Base-by-base conservation (phyloP, 768 basidiomycete species). In the Megacollybia marginata region DNA sequence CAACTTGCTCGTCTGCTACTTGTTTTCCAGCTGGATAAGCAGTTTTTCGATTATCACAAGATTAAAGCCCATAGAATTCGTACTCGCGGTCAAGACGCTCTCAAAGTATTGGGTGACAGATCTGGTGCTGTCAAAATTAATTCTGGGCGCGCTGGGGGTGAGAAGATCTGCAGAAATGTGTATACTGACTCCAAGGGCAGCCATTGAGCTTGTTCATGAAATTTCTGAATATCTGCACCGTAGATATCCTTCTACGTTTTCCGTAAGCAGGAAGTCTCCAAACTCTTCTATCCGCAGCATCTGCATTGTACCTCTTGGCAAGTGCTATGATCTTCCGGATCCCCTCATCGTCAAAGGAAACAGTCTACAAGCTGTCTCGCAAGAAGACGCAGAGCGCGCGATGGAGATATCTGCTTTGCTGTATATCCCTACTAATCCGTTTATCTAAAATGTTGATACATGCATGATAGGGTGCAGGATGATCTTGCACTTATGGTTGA, bases 151-250 rank as follows among this genome's bases (percentile, higher is more conserved):
- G 12, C 23, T 61, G 5, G 56, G 55, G 13, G 69, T 67, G 42
- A 59, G 59, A 58, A 44, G 36, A 12, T 33, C 43, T 16, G 23
- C 23, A 28, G n/a, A 15, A 36, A 42, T 16, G 28, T 33, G 12
- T 40, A 46, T 15, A 31, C 54, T 69, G 20, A 71, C 73, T 7
- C 54, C 59, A 71, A 69, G 19, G 69, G 65, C 10, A 85, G 85
- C 82, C 7, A 67, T 78, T 42, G 85, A 87, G 61, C 69, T 85
- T 20, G 75, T 83, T 15, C 79, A 86, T 52, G 84, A 87, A 58
- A 63, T 87, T 35, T 72, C 80, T 2, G 83, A 85, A 56, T 87
- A 82, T 57, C 72, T 88, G 47, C 72, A 74, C 18, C 69, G 72
- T 46, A 75, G 84, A 42, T 83, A 85, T 57, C 84, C 85, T 5